Conservation (phyloP, 805 yeast species). For the Pichia rugopelliculosa region DNA sequence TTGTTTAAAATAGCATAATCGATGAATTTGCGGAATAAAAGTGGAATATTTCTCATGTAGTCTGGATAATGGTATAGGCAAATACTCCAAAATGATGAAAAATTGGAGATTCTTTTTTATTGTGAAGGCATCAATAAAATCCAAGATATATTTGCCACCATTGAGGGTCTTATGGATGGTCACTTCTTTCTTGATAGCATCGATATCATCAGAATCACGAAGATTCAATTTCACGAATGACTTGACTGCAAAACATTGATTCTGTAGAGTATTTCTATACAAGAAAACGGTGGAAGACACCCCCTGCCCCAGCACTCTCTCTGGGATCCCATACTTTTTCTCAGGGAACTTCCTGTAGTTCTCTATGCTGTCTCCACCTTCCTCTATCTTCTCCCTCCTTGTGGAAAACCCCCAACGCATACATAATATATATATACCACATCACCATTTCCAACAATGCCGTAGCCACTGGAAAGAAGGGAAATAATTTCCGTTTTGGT, state of each 20-base stretch:
- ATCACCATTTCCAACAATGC: too few relatives aligned
- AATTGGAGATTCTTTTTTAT: slow-evolving; percentile 18
- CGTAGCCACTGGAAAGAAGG: too few relatives aligned
- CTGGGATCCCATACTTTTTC: slow-evolving; percentile 2
- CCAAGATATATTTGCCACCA: slow-evolving; percentile 31
- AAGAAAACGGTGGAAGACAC: slow-evolving; percentile 6
- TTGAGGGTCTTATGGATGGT: slow-evolving; percentile 21
- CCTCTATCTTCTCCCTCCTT: not conserved
- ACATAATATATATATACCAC: too few relatives aligned
- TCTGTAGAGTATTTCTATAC: not conserved
- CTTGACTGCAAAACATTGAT: slow-evolving; percentile 35
- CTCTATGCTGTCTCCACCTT: not conserved
- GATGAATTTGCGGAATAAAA: slow-evolving; percentile 10
- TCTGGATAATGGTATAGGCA: slow-evolving; percentile 25
- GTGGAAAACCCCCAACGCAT: not conserved
- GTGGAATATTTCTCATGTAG: not conserved
- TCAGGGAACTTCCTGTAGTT: not conserved
- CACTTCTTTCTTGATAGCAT: slow-evolving; percentile 34
- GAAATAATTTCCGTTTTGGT: too few relatives aligned
- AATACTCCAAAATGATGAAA: slow-evolving; percentile 27
- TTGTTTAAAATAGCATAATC: slow-evolving; percentile 36
- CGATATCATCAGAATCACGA: slow-evolving; percentile 31
- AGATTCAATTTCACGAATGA: slow-evolving; percentile 34
- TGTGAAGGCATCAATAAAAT: slow-evolving; percentile 27
- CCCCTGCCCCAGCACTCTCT: slow-evolving; percentile 3